Conservation (phyloP, 2,329 filamentous ascomycete species). For the Xylariomycetidae sp. region DNA sequence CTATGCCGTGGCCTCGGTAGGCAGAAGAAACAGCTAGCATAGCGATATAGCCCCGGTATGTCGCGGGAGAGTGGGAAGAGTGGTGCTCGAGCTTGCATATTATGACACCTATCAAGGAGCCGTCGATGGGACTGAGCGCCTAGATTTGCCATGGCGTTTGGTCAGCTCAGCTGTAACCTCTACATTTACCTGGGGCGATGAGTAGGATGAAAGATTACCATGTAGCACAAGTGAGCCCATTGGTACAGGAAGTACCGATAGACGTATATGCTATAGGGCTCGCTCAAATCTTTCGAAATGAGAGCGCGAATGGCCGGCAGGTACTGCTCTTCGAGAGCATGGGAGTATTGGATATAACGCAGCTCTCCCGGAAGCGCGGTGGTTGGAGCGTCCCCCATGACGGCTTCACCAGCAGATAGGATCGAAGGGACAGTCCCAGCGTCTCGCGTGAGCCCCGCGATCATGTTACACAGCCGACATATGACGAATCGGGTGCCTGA, state of each 20-base stretch:
- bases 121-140: conserved; percentile 56
- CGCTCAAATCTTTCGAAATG: conserved; percentile 93
- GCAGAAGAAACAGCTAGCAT: conserved; percentile 90
- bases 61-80: conserved; percentile 69
- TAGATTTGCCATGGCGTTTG: too few species aligned
- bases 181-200: not conserved
- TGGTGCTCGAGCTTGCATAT: conserved; percentile 93
- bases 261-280: conserved; percentile 98
- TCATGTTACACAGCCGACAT: too few species aligned
- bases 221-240: conserved; percentile 96
- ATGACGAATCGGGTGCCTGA: too few species aligned
- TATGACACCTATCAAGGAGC: conserved; percentile 78
- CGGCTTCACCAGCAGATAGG: too few species aligned
- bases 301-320: conserved; percentile 84
- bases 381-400: conserved; percentile 11
- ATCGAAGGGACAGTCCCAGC: too few species aligned
- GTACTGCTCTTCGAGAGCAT: conserved; percentile 57
- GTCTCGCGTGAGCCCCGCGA: too few species aligned
- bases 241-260: conserved; percentile 97
- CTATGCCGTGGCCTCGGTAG: conserved; percentile 81
- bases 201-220: conserved; percentile 53
- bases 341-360: conserved; percentile 58
- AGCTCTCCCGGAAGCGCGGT: conserved; percentile 41
- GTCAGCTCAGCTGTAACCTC: too few species aligned
- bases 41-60: conserved; percentile 88